Evolutionary conservation across 352 stramenopile species (phyloP), one percentile per base, ranked within the genome.

Genomic region (Phytophthora foliorum): DNA sequence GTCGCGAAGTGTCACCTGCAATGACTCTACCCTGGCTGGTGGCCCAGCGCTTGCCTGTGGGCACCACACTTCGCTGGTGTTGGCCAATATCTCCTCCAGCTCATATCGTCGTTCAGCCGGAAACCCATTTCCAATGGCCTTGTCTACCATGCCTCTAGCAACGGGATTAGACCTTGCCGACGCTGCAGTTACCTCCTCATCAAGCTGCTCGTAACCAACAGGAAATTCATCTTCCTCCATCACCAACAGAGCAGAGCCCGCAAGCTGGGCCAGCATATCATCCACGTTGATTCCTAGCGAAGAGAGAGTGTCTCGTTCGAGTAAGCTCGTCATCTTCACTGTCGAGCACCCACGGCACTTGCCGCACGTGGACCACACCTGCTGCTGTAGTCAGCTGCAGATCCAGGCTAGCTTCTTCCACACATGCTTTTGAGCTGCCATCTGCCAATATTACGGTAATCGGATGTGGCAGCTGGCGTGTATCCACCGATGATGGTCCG

Each of bases 321-420:
- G 25, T n/a, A n/a, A n/a, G n/a, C n/a, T n/a, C n/a, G n/a, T n/a
- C 42, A 19, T 48, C 31, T 5, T 63, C 56, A 21, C 56, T 54
- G 19, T 38, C 42, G 8, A 55, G n/a, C 29, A 51, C 41, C 21
- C 31, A 44, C 17, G 41, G 39, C n/a, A 55, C 29, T 22, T 39
- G 22, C 4, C 17, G 21, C 16, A 61, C n/a, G 11, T 53, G 19
- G 53, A 52, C n/a, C n/a, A n/a, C n/a, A n/a, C n/a, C n/a, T n/a
- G n/a, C n/a, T 19, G 42, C 44, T 22, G 61, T 63, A 32, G 34
- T 62, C 41, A 69, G 38, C 19, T 58, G 31, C 2, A 69, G 2
- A n/a, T 63, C 56, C 8, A 63, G 56, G 6, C 9, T 34, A 7
- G n/a, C 41, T 14, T 63, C 56, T 22, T 55, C 21, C 8, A 16